Conservation (phyloP, 2,329 filamentous ascomycete species). For the Berkeleyomyces rouxiae region DNA sequence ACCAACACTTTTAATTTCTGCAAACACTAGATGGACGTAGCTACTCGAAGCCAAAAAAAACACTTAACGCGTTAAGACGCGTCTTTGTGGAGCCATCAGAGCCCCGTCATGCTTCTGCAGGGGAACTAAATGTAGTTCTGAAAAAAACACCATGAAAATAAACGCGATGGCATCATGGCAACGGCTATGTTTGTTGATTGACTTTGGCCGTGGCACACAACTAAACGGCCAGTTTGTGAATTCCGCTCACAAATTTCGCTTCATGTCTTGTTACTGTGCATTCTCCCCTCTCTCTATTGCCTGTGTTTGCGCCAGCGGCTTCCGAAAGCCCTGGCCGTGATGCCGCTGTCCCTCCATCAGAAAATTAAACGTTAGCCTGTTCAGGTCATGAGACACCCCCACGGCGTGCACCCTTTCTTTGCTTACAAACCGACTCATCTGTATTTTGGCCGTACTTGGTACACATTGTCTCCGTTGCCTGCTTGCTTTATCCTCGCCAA, state of each 20-base stretch:
- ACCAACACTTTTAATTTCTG: too few species aligned
- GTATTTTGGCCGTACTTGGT: background rate
- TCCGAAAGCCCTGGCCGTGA: too few species aligned
- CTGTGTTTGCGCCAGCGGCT: too few species aligned
- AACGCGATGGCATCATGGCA: conserved; percentile 8
- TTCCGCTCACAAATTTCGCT: too few species aligned
- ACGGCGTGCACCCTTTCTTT: background rate
- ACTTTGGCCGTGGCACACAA: background rate
- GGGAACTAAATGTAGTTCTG: background rate
- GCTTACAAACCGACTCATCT: background rate
- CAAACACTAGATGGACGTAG: too few species aligned
- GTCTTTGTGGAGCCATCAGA: background rate
- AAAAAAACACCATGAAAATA: background rate
- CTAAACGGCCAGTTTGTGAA: background rate
- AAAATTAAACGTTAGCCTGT: background rate
- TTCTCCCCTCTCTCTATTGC: too few species aligned
- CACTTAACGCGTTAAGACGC: background rate
- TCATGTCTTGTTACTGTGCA: too few species aligned
- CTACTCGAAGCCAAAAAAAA: background rate
- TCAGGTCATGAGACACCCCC: background rate
- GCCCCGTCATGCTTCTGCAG: background rate
- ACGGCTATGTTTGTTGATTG: background rate
- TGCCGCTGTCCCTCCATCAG: background rate
- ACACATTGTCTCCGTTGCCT: background rate
- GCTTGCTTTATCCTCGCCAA: background rate